A percentile compares a stretch with the other conserved stretches of the same genome.
Conservation (phyloP, 768 basidiomycete species). For the Suillus variegatus region DNA sequence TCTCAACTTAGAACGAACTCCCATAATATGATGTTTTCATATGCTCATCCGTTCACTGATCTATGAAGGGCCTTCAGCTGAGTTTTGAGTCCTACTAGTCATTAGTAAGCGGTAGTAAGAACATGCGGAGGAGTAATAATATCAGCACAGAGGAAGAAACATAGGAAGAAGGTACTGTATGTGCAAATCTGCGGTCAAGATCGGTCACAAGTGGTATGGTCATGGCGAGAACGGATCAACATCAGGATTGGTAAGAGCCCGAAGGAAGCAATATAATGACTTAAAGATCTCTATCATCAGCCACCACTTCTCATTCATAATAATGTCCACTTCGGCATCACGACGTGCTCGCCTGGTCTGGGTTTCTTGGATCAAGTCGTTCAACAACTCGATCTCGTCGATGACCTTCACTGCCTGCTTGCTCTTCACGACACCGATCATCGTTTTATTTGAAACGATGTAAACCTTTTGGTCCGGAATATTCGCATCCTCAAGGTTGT, state of each 20-base stretch:
- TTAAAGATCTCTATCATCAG: no score
- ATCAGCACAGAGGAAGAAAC: not conserved
- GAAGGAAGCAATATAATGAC: no score
- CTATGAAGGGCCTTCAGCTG: no score
- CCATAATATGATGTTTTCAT: no score
- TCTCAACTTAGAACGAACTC: no score
- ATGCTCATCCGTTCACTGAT: no score
- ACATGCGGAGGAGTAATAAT: not conserved
- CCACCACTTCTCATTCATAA: not conserved
- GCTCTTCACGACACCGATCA: constrained; percentile 27
- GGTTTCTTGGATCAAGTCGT: constrained; percentile 24
- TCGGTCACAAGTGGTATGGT: no score
- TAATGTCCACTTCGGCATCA: not conserved
- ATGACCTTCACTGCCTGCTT: constrained; percentile 25
- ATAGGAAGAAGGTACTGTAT: not conserved
- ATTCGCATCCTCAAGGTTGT: no score
- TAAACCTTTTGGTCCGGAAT: constrained; percentile 13
- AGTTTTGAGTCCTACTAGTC: no score
- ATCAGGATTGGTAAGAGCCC: no score
- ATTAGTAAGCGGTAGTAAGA: not conserved
- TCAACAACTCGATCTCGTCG: constrained; percentile 28
- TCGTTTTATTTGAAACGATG: constrained; percentile 24
- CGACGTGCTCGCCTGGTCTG: not conserved
- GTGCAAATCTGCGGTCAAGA: no score
- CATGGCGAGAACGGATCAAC: no score